phyloP scores from a whole-genome alignment of 1,139 yeast species.

The Hyphopichia buzzinii region DNA sequence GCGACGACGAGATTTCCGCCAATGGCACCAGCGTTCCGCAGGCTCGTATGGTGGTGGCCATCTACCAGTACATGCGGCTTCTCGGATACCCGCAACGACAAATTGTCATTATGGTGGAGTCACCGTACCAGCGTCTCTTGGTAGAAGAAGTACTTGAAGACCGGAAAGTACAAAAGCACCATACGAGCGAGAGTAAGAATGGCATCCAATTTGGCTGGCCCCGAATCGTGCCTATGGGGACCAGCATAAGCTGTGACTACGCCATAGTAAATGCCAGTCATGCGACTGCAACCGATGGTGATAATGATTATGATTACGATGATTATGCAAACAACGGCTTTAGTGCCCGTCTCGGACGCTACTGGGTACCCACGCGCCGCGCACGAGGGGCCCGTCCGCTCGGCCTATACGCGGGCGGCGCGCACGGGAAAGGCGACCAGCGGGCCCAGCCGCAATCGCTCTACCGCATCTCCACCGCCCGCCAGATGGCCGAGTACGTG shows the following conservation, averaged over 20 bases:
- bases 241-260: not conserved
- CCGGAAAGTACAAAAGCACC: not conserved
- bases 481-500: conserved; percentile 1
- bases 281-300: no score
- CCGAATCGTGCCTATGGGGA: not conserved
- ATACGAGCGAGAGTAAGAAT: not conserved
- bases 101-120: conserved; percentile 43
- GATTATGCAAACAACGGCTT: no score
- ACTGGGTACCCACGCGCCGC: not conserved
- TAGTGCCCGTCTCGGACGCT: not conserved
- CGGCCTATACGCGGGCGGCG: not conserved
- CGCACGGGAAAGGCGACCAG: not conserved
- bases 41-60: conserved; percentile 50
- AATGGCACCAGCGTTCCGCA: conserved; percentile 40
- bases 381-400: not conserved
- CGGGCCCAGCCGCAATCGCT: not conserved
- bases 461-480: not conserved
- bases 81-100: conserved; percentile 40
- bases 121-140: conserved; percentile 33
- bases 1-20: conserved; percentile 2
- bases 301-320: no score
- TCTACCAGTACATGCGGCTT: conserved; percentile 48
- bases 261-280: not conserved
- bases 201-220: conserved; percentile 3
- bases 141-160: conserved; percentile 19